Conservation (phyloP, 2,329 filamentous ascomycete species). For the Teratosphaeria pseudoeucalypti region DNA sequence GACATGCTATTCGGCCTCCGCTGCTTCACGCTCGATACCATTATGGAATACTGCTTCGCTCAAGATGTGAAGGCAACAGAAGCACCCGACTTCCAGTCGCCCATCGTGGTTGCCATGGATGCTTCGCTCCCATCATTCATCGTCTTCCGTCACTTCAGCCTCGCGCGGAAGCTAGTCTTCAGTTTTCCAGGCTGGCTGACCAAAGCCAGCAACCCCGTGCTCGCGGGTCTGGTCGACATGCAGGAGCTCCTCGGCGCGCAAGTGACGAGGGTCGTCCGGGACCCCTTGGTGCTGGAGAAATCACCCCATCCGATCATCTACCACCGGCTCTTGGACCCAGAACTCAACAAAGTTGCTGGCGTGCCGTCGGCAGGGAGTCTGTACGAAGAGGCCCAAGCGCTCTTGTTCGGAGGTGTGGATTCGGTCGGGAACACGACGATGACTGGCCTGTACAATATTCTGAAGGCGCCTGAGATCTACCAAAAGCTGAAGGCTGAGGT, state of each 20-base stretch:
- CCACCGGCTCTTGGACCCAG: conserved; percentile 26
- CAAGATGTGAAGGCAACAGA: neutral
- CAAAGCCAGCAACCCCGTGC: neutral
- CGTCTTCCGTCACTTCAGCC: neutral
- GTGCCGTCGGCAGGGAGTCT: conserved; percentile 26
- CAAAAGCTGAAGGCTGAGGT: conserved; percentile 31
- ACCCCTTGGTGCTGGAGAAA: conserved; percentile 12
- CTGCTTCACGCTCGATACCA: neutral
- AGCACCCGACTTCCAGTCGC: neutral
- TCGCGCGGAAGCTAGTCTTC: neutral
- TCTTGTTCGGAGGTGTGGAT: conserved; percentile 39
- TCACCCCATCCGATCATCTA: conserved; percentile 30
- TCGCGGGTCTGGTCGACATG: neutral
- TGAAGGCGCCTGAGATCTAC: conserved; percentile 25
- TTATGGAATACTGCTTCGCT: neutral
- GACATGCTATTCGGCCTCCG: neutral
- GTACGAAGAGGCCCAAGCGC: conserved; percentile 35
- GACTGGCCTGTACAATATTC: conserved; percentile 32
- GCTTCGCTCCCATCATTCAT: neutral
- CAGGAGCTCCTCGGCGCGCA: neutral
- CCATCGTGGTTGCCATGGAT: neutral
- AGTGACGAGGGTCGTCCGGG: neutral
- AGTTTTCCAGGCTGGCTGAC: neutral
- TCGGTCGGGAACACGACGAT: conserved; percentile 34
- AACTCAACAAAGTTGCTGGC: conserved; percentile 23